A percentile compares a stretch with the other conserved stretches of the same genome.
phyloP scores from a whole-genome alignment of 2,329 filamentous ascomycete genomes.

The Sclerotinia spermophila region DNA sequence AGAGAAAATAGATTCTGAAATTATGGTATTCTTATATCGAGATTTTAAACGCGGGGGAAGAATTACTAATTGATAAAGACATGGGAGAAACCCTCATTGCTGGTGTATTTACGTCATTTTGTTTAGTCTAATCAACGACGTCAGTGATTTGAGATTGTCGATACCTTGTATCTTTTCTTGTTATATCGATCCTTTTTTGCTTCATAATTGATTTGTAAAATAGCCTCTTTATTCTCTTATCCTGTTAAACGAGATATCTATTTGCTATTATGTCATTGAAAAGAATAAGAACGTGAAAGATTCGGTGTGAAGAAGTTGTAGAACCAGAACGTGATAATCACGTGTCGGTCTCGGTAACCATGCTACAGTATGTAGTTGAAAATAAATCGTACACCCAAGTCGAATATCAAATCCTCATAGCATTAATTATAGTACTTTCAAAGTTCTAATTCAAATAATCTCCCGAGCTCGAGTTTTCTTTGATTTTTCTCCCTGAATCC shows the following conservation, averaged over 20 bases:
- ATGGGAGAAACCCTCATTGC: neutral
- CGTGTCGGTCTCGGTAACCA: neutral
- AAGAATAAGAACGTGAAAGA: neutral
- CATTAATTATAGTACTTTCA: neutral
- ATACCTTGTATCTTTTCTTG: neutral
- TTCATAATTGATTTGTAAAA: neutral
- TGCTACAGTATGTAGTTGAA: neutral
- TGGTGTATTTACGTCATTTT: slow-evolving; percentile 1
- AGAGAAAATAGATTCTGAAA: neutral
- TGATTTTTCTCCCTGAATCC: neutral
- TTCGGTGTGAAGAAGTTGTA: neutral
- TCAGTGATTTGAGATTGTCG: neutral
- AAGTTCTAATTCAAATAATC: neutral
- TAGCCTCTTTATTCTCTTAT: neutral
- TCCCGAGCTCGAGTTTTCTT: neutral
- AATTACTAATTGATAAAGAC: neutral
- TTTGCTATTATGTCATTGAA: neutral
- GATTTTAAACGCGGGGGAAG: neutral
- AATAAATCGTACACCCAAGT: neutral
- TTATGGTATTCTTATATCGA: neutral
- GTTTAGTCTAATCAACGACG: slow-evolving; percentile 1
- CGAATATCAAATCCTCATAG: neutral
- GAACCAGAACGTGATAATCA: neutral
- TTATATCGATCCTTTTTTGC: neutral
- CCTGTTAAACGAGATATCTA: neutral